These are phyloP conservation scores for Inga laurina DNA, from an alignment of 306 rosid genomes.

Conservation along the genomic window DNA sequence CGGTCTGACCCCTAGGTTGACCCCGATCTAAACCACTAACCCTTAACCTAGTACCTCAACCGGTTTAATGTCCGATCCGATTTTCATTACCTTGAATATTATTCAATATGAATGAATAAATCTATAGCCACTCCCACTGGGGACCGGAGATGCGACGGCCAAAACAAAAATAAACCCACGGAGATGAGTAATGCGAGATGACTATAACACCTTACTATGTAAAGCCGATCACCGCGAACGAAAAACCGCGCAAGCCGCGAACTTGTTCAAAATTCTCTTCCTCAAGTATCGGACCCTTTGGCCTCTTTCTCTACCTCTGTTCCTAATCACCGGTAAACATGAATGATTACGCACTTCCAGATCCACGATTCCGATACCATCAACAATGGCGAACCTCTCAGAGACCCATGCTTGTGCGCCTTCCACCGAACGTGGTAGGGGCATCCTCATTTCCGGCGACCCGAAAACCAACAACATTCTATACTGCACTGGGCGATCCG, in stretches of 20 bases:
- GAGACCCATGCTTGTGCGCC: slow-evolving; percentile 83
- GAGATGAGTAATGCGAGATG: neutral
- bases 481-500: slow-evolving; percentile 90
- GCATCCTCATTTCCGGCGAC: slow-evolving; percentile 91
- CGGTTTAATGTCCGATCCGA: too few relatives aligned
- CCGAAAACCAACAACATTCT: slow-evolving; percentile 72
- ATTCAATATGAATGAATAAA: too few relatives aligned
- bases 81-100: too few relatives aligned
- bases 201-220: neutral
- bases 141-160: too few relatives aligned
- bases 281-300: slow-evolving; percentile 32
- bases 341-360: neutral
- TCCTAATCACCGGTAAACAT: neutral
- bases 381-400: slow-evolving; percentile 44
- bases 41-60: too few relatives aligned
- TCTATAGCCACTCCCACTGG: too few relatives aligned
- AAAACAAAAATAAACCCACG: too few relatives aligned
- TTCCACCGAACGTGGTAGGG: slow-evolving; percentile 90
- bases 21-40: too few relatives aligned
- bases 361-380: neutral
- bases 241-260: too few relatives aligned
- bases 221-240: too few relatives aligned
- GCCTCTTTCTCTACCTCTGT: neutral
- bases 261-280: slow-evolving; percentile 17
- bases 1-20: too few relatives aligned